phyloP scores from a whole-genome alignment of 2,329 filamentous ascomycete species.

The Aschersonia sp. region DNA sequence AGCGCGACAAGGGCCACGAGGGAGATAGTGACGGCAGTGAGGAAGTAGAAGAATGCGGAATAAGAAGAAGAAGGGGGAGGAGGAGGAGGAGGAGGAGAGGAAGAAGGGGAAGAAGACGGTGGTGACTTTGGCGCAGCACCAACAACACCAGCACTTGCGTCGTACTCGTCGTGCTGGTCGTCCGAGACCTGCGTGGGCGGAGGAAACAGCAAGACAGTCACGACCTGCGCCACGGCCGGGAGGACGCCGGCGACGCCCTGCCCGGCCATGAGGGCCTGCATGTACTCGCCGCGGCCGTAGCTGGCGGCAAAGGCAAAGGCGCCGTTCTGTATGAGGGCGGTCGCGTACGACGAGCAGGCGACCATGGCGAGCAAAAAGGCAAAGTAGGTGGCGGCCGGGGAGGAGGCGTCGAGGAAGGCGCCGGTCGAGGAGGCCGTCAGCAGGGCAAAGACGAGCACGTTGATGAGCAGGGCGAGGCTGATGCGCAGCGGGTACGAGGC shows the following conservation, averaged over 20 bases:
- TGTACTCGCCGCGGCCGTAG: conserved; percentile 78
- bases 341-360: conserved; percentile 61
- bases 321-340: conserved; percentile 83
- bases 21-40: conserved; percentile 71
- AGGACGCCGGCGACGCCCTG: conserved; percentile 87
- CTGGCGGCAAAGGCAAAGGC: conserved; percentile 82
- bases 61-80: conserved; percentile 7
- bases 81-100: too few relatives aligned
- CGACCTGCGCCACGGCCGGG: conserved; percentile 74
- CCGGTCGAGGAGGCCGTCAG: conserved; percentile 75
- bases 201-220: conserved; percentile 54
- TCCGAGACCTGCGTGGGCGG: conserved; percentile 13
- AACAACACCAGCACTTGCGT: conserved; percentile 6
- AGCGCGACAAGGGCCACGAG: conserved; percentile 57
- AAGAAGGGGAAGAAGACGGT: too few relatives aligned
- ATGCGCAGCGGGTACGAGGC: conserved; percentile 87
- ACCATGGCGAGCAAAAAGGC: conserved; percentile 73
- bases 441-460: conserved; percentile 60
- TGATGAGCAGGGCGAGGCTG: conserved; percentile 59
- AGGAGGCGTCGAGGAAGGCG: conserved; percentile 43
- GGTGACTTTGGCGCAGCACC: too few relatives aligned
- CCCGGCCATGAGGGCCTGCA: conserved; percentile 89
- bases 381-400: conserved; percentile 50
- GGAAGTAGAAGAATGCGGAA: conserved; percentile 81
- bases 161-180: conserved; percentile 6